Evolutionary conservation across 139 green algal species (phyloP).

Genomic region (Chlamydomonas sphaeroides): DNA sequence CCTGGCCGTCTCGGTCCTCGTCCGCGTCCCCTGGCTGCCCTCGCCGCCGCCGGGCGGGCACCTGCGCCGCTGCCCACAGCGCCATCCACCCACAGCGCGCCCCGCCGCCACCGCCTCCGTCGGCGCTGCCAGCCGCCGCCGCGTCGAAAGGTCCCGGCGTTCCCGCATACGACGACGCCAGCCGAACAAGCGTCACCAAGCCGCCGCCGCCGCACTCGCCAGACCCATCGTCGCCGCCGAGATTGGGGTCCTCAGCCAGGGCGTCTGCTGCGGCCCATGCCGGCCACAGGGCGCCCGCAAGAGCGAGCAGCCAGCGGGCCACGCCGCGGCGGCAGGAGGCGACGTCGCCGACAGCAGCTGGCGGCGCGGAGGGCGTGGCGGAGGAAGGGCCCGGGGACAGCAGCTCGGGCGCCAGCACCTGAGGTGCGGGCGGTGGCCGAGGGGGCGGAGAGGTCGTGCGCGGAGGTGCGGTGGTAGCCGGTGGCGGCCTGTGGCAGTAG

Average conservation of each 20-base stretch:
- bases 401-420: slow-evolving; percentile 17
- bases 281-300: slow-evolving; percentile 10
- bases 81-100: not conserved
- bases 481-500: not conserved
- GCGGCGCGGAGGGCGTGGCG: not conserved
- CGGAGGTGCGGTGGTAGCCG: too few species aligned
- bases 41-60: too few species aligned
- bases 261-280: not conserved
- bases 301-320: slow-evolving; percentile 1
- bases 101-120: not conserved
- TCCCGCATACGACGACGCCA: too few species aligned
- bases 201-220: too few species aligned
- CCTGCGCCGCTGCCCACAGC: not conserved
- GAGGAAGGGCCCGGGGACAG: not conserved
- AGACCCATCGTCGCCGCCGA: too few species aligned
- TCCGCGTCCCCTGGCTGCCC: too few species aligned
- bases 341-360: too few species aligned
- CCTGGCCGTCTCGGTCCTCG: not conserved
- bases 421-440: not conserved
- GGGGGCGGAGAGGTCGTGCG: not conserved
- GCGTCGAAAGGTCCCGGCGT: too few species aligned
- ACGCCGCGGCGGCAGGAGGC: not conserved
- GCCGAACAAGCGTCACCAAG: too few species aligned
- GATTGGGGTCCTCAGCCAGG: not conserved
- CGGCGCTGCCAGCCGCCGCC: not conserved